Evolutionary conservation across 2,329 filamentous ascomycete genomes (phyloP).

Genomic region (Talaromyces verruculosus): DNA sequence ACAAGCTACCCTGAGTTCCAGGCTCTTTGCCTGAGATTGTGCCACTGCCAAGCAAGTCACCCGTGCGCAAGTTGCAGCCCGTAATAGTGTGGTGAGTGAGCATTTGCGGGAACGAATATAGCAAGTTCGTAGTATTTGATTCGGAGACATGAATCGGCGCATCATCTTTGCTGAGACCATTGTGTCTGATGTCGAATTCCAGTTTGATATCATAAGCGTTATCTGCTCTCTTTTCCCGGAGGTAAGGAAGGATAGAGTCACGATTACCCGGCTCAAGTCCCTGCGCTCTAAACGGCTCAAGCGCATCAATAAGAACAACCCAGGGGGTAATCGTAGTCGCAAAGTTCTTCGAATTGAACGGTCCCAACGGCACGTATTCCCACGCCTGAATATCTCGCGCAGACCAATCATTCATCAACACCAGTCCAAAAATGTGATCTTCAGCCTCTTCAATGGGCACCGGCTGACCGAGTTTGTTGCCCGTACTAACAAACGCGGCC

Average conservation of each 20-base stretch:
- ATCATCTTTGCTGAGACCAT: constrained; percentile 41
- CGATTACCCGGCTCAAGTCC: constrained; percentile 57
- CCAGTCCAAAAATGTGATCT: constrained; percentile 73
- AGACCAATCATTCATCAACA: constrained; percentile 85
- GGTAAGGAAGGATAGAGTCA: constrained; percentile 58
- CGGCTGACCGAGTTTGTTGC: constrained; percentile 64
- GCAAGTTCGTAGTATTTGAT: constrained; percentile 64
- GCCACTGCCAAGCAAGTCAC: constrained; percentile 74
- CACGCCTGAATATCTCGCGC: constrained; percentile 79
- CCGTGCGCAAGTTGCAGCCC: constrained; percentile 71
- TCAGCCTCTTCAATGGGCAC: constrained; percentile 65
- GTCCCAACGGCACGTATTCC: constrained; percentile 80
- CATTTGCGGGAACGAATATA: constrained; percentile 86
- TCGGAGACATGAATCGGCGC: constrained; percentile 57
- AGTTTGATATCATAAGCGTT: constrained; percentile 69
- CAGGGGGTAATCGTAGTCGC: constrained; percentile 74
- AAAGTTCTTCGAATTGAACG: constrained; percentile 84
- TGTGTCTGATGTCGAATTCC: constrained; percentile 57
- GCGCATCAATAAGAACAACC: constrained; percentile 73
- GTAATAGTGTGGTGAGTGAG: constrained; percentile 74
- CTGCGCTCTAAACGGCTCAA: constrained; percentile 64
- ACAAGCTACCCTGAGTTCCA: constrained; percentile 64
- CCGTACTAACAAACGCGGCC: constrained; percentile 68
- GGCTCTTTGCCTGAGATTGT: constrained; percentile 68
- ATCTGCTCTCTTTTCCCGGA: constrained; percentile 59